These are phyloP conservation scores for Lactarius hengduanensis DNA, from an alignment of 768 basidiomycete genomes.

Conservation along the genomic window DNA sequence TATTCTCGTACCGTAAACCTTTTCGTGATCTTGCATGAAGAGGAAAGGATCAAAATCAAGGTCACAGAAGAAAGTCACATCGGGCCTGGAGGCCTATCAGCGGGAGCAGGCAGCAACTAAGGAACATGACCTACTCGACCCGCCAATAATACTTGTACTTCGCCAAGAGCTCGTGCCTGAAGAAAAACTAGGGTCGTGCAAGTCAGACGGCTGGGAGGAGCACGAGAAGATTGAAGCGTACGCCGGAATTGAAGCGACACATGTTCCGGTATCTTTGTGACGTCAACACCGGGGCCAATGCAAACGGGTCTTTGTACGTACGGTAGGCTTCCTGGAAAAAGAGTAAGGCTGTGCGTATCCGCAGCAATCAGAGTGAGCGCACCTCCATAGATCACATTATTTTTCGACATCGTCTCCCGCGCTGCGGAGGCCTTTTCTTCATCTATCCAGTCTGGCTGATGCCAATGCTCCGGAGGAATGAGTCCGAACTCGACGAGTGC, in stretches of 20 bases:
- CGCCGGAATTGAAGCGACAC: slow-evolving; percentile 94
- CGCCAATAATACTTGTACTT: slow-evolving; percentile 50
- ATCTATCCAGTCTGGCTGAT: slow-evolving; percentile 72
- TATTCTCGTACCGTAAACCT: slow-evolving; percentile 48
- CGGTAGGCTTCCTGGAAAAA: slow-evolving; percentile 63
- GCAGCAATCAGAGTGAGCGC: slow-evolving; percentile 13
- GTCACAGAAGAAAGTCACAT: slow-evolving; percentile 60
- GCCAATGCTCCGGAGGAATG: slow-evolving; percentile 79
- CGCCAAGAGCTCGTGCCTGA: slow-evolving; percentile 44
- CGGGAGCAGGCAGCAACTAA: not conserved
- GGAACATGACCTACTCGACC: slow-evolving; percentile 43
- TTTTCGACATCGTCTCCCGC: slow-evolving; percentile 52
- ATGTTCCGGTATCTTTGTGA: slow-evolving; percentile 78
- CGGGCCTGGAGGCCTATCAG: slow-evolving; percentile 39
- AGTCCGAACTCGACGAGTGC: slow-evolving; percentile 67
- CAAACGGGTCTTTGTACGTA: slow-evolving; percentile 40
- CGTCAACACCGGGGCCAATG: not conserved
- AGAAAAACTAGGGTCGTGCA: slow-evolving; percentile 47
- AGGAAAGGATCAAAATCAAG: slow-evolving; percentile 56
- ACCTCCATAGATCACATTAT: slow-evolving; percentile 59
- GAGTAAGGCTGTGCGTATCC: not conserved
- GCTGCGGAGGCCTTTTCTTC: slow-evolving; percentile 50
- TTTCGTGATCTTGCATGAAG: slow-evolving; percentile 54
- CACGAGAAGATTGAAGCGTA: slow-evolving; percentile 38
- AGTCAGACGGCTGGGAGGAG: not conserved